These are phyloP conservation scores for Yamadazyma blattariae DNA, from an alignment of 1,139 yeast genomes.

Conservation along the genomic window DNA sequence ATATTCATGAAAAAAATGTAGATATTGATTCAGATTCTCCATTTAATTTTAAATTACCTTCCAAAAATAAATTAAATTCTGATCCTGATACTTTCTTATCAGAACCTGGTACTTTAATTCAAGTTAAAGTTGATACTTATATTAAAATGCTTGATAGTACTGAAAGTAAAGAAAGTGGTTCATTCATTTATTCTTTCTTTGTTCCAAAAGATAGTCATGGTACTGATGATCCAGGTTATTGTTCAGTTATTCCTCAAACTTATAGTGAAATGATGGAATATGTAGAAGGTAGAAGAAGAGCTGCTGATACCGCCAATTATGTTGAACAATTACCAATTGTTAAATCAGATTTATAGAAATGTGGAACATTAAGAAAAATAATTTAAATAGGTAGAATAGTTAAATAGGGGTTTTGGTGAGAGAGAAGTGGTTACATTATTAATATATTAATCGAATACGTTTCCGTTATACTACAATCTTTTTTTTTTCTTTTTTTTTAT, in stretches of 20 bases:
- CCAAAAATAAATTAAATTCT: constrained; percentile 52
- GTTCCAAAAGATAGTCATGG: constrained; percentile 52
- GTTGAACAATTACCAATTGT: constrained; percentile 42
- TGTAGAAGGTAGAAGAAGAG: constrained; percentile 86
- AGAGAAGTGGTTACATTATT: constrained; percentile 1
- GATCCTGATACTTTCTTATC: constrained; percentile 61
- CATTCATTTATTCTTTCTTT: constrained; percentile 84
- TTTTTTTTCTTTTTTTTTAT: neutral
- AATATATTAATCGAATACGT: constrained; percentile 7
- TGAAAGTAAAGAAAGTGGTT: constrained; percentile 69
- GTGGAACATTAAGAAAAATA: no score
- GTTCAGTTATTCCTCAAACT: constrained; percentile 80
- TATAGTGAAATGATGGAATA: constrained; percentile 92
- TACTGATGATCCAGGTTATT: constrained; percentile 45
- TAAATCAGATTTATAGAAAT: constrained; percentile 5
- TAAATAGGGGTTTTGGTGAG: neutral
- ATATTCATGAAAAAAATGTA: constrained; percentile 38
- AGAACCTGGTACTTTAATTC: constrained; percentile 83
- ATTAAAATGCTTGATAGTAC: constrained; percentile 67
- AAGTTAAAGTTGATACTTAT: constrained; percentile 81
- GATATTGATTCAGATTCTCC: constrained; percentile 35
- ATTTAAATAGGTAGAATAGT: no score
- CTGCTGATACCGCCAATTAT: constrained; percentile 73
- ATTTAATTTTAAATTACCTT: constrained; percentile 50
- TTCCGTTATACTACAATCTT: neutral